Evolutionary conservation across 805 yeast genomes (phyloP).

Genomic region (Ogataea zsoltii): DNA sequence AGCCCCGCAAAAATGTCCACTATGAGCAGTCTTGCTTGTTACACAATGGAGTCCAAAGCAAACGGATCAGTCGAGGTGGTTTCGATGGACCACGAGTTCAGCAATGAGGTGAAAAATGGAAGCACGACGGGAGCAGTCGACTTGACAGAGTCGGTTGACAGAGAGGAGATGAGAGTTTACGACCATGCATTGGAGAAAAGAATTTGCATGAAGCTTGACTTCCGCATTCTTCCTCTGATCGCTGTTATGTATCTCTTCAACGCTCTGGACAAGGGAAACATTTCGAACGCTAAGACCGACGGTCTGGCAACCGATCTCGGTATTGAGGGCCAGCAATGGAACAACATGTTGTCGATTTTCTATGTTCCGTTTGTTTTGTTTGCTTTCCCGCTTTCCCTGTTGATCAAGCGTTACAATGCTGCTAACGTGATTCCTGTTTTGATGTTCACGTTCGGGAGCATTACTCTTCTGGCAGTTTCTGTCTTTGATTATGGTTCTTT

Average conservation of each 20-base stretch:
- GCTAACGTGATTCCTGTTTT: conserved; percentile 45
- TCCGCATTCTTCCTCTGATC: conserved; percentile 44
- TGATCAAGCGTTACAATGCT: conserved; percentile 44
- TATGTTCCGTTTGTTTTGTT: conserved; percentile 46
- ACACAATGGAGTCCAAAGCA: conserved; percentile 9
- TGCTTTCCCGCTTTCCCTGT: conserved; percentile 44
- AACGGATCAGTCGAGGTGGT: conserved; percentile 11
- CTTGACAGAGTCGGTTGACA: neutral
- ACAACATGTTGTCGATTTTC: conserved; percentile 45
- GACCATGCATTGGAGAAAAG: conserved; percentile 30
- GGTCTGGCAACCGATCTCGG: conserved; percentile 44
- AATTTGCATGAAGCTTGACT: conserved; percentile 44
- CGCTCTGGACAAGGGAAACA: conserved; percentile 50
- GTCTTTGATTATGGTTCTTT: conserved; percentile 42
- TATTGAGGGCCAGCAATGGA: conserved; percentile 45
- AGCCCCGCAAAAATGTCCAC: no score
- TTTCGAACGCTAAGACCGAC: conserved; percentile 50
- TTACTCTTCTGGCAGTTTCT: conserved; percentile 39
- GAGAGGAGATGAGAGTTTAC: conserved; percentile 11
- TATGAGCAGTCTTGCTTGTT: no score
- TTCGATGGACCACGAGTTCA: conserved; percentile 7
- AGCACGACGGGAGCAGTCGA: neutral
- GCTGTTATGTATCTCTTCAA: conserved; percentile 49
- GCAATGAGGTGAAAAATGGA: conserved; percentile 6
- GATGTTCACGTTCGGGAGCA: conserved; percentile 46